These are phyloP conservation scores for Persicaria maculosa DNA, from an alignment of 148 eudicot species.

Conservation along the genomic window DNA sequence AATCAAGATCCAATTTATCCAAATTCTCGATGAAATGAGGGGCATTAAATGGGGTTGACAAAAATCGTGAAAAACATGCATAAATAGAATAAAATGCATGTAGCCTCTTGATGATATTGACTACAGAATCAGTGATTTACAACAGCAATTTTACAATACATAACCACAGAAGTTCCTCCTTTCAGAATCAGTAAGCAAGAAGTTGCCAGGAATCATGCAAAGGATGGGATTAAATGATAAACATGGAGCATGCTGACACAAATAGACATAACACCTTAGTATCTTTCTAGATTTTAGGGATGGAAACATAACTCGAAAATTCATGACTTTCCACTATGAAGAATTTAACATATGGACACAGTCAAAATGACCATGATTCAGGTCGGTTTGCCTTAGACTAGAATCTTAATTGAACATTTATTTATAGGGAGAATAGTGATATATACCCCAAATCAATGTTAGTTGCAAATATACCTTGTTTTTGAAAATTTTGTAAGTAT, in stretches of 20 bases:
- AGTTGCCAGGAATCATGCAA: background rate
- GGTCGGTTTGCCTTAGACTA: background rate
- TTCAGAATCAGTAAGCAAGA: background rate
- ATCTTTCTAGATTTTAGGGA: background rate
- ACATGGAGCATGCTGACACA: background rate
- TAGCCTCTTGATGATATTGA: no score
- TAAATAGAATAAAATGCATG: background rate
- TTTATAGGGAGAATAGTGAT: no score
- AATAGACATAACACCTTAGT: background rate
- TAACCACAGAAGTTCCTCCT: background rate
- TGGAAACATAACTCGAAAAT: background rate
- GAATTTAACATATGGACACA: background rate
- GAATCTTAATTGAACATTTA: background rate
- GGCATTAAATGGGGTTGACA: background rate
- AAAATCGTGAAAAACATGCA: background rate
- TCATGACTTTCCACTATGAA: background rate
- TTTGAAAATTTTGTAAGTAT: no score
- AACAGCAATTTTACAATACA: background rate
- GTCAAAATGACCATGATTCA: background rate
- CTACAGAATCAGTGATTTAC: background rate
- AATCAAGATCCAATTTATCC: background rate
- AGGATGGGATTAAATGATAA: background rate
- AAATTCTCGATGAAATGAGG: background rate
- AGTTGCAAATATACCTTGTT: no score
- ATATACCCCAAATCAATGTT: no score